These are phyloP conservation scores for Leishmania tarentolae DNA, from an alignment of 208 protist genomes.

Conservation along the genomic window DNA sequence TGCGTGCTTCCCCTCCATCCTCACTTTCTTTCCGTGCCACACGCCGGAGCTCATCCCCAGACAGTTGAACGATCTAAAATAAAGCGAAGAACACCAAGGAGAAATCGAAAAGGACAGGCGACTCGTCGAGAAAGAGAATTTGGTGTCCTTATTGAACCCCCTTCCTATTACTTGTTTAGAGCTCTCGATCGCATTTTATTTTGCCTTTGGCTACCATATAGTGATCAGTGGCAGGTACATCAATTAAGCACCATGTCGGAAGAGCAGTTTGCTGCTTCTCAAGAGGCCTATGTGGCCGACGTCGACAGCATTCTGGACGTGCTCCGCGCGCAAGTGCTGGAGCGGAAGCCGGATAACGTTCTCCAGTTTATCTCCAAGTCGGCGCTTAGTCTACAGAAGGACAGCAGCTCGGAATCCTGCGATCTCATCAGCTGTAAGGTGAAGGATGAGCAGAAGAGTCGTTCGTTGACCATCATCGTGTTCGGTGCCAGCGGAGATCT, in stretches of 20 bases:
- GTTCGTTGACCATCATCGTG: constrained; percentile 84
- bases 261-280: constrained; percentile 17
- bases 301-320: constrained; percentile 72
- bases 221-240: not conserved
- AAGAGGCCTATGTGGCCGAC: constrained; percentile 47
- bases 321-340: constrained; percentile 54
- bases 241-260: constrained; percentile 12
- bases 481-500: constrained; percentile 91
- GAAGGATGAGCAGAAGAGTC: constrained; percentile 46
- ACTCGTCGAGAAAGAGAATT: not conserved
- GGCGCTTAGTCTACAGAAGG: constrained; percentile 36
- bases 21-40: not conserved
- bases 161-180: not conserved
- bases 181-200: not conserved
- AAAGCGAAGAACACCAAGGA: not conserved
- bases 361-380: constrained; percentile 49
- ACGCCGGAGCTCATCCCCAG: not conserved
- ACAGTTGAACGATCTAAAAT: not conserved
- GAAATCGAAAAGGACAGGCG: not conserved
- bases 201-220: not conserved
- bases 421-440: constrained; percentile 56
- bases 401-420: constrained; percentile 26
- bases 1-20: not conserved
- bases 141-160: not conserved
- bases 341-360: constrained; percentile 60